Evolutionary conservation across 306 rosid species (phyloP).

Genomic region (Trichosanthes cucumerina): DNA sequence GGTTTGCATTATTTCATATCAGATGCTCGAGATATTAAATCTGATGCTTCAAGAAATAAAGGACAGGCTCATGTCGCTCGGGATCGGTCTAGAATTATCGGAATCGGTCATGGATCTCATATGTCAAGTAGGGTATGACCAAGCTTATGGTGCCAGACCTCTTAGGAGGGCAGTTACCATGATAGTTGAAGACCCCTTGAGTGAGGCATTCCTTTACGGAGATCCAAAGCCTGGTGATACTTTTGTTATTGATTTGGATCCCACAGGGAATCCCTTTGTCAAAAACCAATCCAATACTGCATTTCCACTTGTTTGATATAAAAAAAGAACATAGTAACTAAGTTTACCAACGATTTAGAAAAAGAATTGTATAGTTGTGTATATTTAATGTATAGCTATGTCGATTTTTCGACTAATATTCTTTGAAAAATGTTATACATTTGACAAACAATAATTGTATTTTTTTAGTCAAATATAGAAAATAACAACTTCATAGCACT

Average conservation of each 20-base stretch:
- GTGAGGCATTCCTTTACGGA: conserved; percentile 58
- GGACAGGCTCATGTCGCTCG: conserved; percentile 41
- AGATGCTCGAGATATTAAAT: conserved; percentile 68
- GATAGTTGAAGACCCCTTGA: conserved; percentile 60
- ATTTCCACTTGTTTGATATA: conserved; percentile 36
- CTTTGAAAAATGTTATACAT: background rate
- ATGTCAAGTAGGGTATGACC: conserved; percentile 57
- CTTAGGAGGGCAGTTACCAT: conserved; percentile 56
- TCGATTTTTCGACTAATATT: background rate
- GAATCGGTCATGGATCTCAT: conserved; percentile 55
- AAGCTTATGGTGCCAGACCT: conserved; percentile 72
- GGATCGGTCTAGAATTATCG: conserved; percentile 54
- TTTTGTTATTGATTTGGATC: conserved; percentile 57
- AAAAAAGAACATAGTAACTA: background rate
- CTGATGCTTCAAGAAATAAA: conserved; percentile 59
- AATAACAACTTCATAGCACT: background rate
- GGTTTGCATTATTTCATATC: background rate
- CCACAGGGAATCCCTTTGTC: conserved; percentile 47
- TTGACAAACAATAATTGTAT: background rate
- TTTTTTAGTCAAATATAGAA: background rate
- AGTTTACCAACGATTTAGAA: background rate
- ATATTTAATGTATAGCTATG: background rate
- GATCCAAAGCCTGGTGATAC: conserved; percentile 61
- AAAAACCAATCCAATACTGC: conserved; percentile 35
- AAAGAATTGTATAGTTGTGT: background rate